These are phyloP conservation scores for Gloeopeniophorella convolvens DNA, from an alignment of 768 basidiomycete genomes.

Conservation along the genomic window DNA sequence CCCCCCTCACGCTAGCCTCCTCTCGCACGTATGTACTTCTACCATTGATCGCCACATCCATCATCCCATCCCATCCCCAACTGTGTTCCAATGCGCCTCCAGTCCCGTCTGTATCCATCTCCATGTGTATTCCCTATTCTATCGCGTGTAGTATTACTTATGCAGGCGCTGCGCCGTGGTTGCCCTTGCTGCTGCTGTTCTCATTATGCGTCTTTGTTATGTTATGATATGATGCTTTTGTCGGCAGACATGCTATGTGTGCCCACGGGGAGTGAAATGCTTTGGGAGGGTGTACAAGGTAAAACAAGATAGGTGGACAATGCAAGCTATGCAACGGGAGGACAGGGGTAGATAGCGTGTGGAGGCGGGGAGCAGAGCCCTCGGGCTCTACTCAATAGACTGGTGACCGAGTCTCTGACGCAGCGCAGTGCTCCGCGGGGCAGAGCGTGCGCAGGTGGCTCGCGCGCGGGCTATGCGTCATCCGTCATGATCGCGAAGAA, in stretches of 20 bases:
- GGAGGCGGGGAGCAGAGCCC: too few relatives aligned
- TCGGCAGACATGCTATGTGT: background rate
- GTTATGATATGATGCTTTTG: slow-evolving; percentile 2
- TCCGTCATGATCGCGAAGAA: slow-evolving; percentile 98
- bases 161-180: too few relatives aligned
- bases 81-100: slow-evolving; percentile 1
- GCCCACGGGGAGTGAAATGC: background rate
- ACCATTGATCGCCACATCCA: slow-evolving; percentile 7
- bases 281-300: background rate
- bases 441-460: too few relatives aligned
- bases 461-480: slow-evolving; percentile 53
- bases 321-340: slow-evolving; percentile 10
- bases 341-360: too few relatives aligned
- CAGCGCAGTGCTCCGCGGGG: too few relatives aligned
- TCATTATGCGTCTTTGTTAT: slow-evolving; percentile 11
- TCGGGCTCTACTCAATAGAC: too few relatives aligned
- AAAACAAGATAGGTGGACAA: slow-evolving; percentile 5
- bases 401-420: too few relatives aligned
- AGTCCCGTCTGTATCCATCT: slow-evolving; percentile 15
- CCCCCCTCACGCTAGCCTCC: background rate
- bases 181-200: too few relatives aligned
- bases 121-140: slow-evolving; percentile 23
- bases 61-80: slow-evolving; percentile 2
- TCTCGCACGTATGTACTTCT: slow-evolving; percentile 19
- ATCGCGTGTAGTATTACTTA: slow-evolving; percentile 20